These are phyloP conservation scores for Psidium friedrichsthalianum DNA, from an alignment of 345 rosid genomes.

Conservation along the genomic window DNA sequence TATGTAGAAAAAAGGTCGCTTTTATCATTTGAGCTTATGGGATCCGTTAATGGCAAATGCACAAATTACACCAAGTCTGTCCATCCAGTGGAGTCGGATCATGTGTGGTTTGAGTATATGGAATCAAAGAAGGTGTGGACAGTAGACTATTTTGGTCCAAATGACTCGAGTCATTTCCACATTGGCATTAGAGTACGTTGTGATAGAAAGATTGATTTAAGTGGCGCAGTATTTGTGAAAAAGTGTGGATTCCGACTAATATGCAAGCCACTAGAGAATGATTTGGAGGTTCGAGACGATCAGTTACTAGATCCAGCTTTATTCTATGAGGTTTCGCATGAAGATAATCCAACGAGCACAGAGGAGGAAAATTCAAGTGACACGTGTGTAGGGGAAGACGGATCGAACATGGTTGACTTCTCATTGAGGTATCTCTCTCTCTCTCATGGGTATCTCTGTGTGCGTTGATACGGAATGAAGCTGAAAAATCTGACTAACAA, in stretches of 20 bases:
- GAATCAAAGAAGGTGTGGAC: background rate
- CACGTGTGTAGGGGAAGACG: no score
- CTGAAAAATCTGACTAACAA: background rate
- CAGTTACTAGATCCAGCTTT: background rate
- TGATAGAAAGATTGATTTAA: no score
- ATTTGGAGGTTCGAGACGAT: fast-evolving
- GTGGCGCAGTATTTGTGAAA: background rate
- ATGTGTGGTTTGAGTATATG: background rate
- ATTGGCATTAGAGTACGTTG: background rate
- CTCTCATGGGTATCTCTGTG: no score
- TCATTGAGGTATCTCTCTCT: no score
- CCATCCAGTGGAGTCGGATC: no score
- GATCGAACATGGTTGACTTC: no score
- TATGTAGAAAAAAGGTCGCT: no score
- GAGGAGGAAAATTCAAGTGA: background rate
- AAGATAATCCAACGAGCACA: background rate
- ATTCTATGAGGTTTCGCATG: background rate
- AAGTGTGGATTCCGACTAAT: background rate
- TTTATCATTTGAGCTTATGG: background rate
- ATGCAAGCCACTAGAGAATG: background rate
- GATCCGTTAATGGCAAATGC: background rate
- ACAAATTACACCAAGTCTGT: fast-evolving
- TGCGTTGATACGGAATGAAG: background rate
- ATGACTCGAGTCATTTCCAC: background rate
- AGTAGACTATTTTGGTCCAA: background rate